Base-by-base conservation (phyloP, 306 rosid genomes). In the Crotalaria pallida region DNA sequence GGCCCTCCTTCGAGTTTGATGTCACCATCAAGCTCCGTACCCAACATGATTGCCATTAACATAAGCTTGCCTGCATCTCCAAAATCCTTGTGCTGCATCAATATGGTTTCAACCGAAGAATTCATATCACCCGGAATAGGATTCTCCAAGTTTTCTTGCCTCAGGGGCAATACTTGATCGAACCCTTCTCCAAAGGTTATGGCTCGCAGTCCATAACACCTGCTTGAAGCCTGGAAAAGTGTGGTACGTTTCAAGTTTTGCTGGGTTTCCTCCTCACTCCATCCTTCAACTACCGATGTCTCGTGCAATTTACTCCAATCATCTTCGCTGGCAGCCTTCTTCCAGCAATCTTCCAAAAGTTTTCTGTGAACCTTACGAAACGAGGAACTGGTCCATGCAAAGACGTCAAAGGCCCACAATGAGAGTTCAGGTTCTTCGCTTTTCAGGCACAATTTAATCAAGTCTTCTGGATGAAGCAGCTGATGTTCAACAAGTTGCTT, bases 321-420 rank as follows among this genome's bases (percentile, higher is more conserved):
- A 11, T 94, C 95, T 73, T 78, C 85, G 71, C 86, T 81, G 0
- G 88, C 88, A 44, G 94, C 98, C 34, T 83, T 94, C 84, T 75
- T 94, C 97, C 98, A 91, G 81, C 96, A 88, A 69, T 88, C 89
- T 76, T 91, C 96, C 81, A 94, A 65, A 47, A 94, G 96, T 31
- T 83, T 87, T 67, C 83, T 63, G 58, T 84, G 86, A 62, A 43
- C 79, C 76, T 78, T 72, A 1, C 95, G 92, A 69, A 94, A 90
- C 1, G 95, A 88, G 68, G 88, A 76, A 62, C 97, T 87, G 58
- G 97, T 90, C 97, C 97, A 90, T 31, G 98, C 90, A 71, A 90
- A 88, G 62, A 84, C 88, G 11, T 88, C 88, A 10, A 94, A 90
- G 13, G 96, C 88, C 72, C 78, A 81, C 80, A 94, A 58, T 6